Evolutionary conservation across 805 yeast genomes (phyloP).

Genomic region (Starmerella bombicola): DNA sequence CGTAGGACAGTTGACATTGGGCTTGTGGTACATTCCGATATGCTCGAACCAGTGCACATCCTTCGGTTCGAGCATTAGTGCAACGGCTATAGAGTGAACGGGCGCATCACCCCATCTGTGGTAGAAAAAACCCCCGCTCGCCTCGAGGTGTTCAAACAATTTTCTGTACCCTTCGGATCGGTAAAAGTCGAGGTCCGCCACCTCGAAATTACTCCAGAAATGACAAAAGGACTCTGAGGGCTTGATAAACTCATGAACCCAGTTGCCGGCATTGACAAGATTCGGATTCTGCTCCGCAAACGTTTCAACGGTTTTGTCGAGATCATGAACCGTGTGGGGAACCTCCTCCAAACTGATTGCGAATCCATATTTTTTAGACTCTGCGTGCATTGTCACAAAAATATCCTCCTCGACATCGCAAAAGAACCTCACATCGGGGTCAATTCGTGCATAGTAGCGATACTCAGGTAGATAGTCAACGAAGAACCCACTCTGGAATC

Average conservation of each 20-base stretch:
- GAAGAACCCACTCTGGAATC: slow-evolving; percentile 78
- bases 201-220: slow-evolving; percentile 90
- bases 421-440: slow-evolving; percentile 79
- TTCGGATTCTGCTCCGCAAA: slow-evolving; percentile 38
- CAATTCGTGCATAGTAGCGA: slow-evolving; percentile 95
- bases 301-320: slow-evolving; percentile 44
- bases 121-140: slow-evolving; percentile 67
- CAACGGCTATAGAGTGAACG: slow-evolving; percentile 76
- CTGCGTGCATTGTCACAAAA: slow-evolving; percentile 60
- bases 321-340: slow-evolving; percentile 66
- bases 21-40: slow-evolving; percentile 66
- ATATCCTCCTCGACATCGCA: slow-evolving; percentile 93
- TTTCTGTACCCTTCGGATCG: slow-evolving; percentile 48
- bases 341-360: slow-evolving; percentile 69
- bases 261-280: slow-evolving; percentile 42
- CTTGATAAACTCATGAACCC: slow-evolving; percentile 51
- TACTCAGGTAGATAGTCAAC: slow-evolving; percentile 60
- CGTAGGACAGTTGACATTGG: slow-evolving; percentile 59
- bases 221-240: slow-evolving; percentile 65
- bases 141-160: slow-evolving; percentile 58
- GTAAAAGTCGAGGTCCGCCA: slow-evolving; percentile 71
- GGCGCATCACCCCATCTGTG: slow-evolving; percentile 99
- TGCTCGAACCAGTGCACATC: slow-evolving; percentile 87
- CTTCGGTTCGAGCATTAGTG: slow-evolving; percentile 51
- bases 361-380: slow-evolving; percentile 70